phyloP scores from a whole-genome alignment of 2,329 filamentous ascomycete species.

The Pseudonectria foliicola region DNA sequence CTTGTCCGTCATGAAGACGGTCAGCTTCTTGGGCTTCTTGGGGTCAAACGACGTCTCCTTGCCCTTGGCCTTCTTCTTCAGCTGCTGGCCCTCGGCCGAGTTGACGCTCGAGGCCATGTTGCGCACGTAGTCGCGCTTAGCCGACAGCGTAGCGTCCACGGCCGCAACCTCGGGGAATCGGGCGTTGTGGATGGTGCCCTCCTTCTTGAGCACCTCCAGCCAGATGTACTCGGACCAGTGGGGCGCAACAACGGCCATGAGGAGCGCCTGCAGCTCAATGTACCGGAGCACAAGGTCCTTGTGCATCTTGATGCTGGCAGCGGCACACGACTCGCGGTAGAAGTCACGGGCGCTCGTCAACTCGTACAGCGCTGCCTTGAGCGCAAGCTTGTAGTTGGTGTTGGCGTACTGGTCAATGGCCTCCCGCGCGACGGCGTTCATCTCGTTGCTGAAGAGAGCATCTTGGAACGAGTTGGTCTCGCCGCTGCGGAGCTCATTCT shows the following conservation, averaged over 20 bases:
- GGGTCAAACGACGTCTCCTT: conserved; percentile 81
- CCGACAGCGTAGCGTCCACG: conserved; percentile 60
- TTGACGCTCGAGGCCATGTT: conserved; percentile 66
- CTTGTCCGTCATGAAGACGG: conserved; percentile 70
- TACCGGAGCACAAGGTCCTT: conserved; percentile 71
- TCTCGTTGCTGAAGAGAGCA: conserved; percentile 84
- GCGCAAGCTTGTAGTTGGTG: conserved; percentile 71
- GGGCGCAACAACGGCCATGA: conserved; percentile 78
- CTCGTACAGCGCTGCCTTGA: conserved; percentile 84
- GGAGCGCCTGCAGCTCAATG: conserved; percentile 76
- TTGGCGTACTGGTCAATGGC: conserved; percentile 70
- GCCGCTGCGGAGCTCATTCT: conserved; percentile 64
- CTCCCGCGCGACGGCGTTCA: conserved; percentile 77
- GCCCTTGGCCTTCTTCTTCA: conserved; percentile 90
- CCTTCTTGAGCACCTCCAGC: conserved; percentile 79
- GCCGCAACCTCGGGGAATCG: conserved; percentile 50
- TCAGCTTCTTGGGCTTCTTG: conserved; percentile 85
- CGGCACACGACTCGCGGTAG: conserved; percentile 76
- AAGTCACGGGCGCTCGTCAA: conserved; percentile 82
- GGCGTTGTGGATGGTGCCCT: conserved; percentile 70
- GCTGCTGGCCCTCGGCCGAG: conserved; percentile 72
- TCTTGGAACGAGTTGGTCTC: conserved; percentile 75
- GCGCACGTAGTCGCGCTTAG: conserved; percentile 77
- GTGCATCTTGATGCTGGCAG: conserved; percentile 80
- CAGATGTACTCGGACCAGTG: conserved; percentile 95